Base-by-base conservation (phyloP, 768 basidiomycete genomes). In the Sistotremastrum suecicum region DNA sequence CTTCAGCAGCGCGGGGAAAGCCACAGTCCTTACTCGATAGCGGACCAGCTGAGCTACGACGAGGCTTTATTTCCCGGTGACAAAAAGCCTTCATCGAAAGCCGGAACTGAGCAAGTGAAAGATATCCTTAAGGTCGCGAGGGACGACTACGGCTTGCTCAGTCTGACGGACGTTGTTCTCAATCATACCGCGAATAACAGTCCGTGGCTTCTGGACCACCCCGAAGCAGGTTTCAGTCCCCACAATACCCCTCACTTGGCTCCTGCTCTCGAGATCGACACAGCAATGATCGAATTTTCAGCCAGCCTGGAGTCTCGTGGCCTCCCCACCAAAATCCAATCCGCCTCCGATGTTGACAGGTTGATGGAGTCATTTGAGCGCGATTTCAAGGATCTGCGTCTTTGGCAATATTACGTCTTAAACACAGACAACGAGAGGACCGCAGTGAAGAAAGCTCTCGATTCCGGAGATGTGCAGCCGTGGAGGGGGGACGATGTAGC, bases 101-200 rank as follows among this genome's bases (percentile, higher is more conserved):
- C 28, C 8, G 82, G 82, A 10, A 60, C 68, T 46, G 62, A 66
- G 29, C 66, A 72, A 54, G 66, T 94, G 28, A 72, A 79, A 50
- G 66, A 76, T n/a, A 66, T 78, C 20, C 65, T 95, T 31, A 71
- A 68, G 51, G 56, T 76, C 9, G 88, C 90, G 5, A 76, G 72
- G 56, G 80, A 92, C 36, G 79, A 92, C 60, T 92, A 81, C 50
- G 94, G 94, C 2, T 65, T 99, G 39, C 69, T 95, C 48, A 85
- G 80, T 54, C 60, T 98, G 55, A 98, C 88, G 1, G 95, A 99
- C 59, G 85, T 99, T 43, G 95, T 99, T 4, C 74, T 97, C 46
- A 99, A 99, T 60, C 95, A 99, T 57, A 98, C 95, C 9, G 89
- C 95, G 5, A 85, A 88, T 58, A 89, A 98, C 58, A 90, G 82